A percentile compares a stretch with the other conserved stretches of the same genome.
Evolutionary conservation across 2,329 filamentous ascomycete genomes (phyloP).

Genomic region (Aspergillus viridinutans): DNA sequence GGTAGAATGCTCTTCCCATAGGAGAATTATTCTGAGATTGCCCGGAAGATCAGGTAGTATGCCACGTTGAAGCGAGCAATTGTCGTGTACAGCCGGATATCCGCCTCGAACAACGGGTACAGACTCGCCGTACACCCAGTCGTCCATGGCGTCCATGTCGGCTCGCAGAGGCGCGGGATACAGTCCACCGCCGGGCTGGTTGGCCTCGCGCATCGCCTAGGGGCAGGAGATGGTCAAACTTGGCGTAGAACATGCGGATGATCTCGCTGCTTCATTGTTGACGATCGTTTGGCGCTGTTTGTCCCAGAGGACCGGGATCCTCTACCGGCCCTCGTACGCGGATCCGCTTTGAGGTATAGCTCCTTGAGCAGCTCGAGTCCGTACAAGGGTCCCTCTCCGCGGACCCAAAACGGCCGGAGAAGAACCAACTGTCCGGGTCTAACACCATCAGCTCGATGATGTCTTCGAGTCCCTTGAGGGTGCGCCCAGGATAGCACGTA

Average conservation of each 20-base stretch:
- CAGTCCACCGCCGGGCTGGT: conserved; percentile 52
- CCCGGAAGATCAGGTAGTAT: conserved; percentile 79
- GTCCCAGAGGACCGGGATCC: conserved; percentile 79
- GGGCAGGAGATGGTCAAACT: conserved; percentile 66
- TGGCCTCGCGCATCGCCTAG: conserved; percentile 52
- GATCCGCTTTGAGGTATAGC: conserved; percentile 68
- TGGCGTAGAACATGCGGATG: conserved; percentile 73
- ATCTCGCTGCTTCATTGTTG: conserved; percentile 87
- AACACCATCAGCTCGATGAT: conserved; percentile 47
- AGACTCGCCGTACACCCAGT: conserved; percentile 74
- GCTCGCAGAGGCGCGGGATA: conserved; percentile 59
- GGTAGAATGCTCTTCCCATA: too few relatives aligned
- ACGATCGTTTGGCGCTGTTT: conserved; percentile 70
- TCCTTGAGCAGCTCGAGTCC: conserved; percentile 68
- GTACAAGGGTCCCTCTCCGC: conserved; percentile 61
- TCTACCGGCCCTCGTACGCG: conserved; percentile 69
- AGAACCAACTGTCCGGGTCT: conserved; percentile 65
- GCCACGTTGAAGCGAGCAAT: conserved; percentile 65
- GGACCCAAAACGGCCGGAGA: conserved; percentile 59
- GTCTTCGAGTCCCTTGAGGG: conserved; percentile 49
- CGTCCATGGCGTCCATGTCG: conserved; percentile 69
- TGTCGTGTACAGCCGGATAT: conserved; percentile 67
- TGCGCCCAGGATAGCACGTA: conserved; percentile 58
- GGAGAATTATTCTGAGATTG: conserved; percentile 58
- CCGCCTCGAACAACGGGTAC: conserved; percentile 67